These are phyloP conservation scores for Zalaria sp. DNA, from an alignment of 2,329 filamentous ascomycete genomes.

Conservation along the genomic window DNA sequence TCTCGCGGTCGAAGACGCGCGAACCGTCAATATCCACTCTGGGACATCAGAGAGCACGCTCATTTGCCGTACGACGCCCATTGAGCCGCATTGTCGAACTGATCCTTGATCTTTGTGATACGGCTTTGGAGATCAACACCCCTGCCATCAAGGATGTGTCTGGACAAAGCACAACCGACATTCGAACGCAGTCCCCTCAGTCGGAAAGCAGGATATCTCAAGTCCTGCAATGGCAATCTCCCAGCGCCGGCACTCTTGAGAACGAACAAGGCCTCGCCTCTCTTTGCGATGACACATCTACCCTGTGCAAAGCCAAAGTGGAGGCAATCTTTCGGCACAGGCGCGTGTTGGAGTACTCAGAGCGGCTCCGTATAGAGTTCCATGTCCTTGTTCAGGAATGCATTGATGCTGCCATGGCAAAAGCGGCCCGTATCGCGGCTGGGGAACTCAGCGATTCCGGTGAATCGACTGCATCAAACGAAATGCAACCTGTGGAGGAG, in stretches of 20 bases:
- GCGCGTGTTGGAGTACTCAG: constrained; percentile 86
- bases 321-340: constrained; percentile 87
- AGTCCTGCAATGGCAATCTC: constrained; percentile 92
- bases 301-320: constrained; percentile 72
- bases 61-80: constrained; percentile 81
- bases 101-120: constrained; percentile 88
- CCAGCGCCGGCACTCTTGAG: constrained; percentile 77
- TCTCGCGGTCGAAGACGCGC: constrained; percentile 50
- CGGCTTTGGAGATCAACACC: constrained; percentile 84
- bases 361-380: constrained; percentile 89
- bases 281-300: constrained; percentile 82
- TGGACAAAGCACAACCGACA: constrained; percentile 53
- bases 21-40: constrained; percentile 53
- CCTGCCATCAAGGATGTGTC: constrained; percentile 80
- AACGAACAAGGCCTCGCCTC: constrained; percentile 82
- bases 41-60: constrained; percentile 68
- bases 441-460: constrained; percentile 71
- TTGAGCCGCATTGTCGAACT: constrained; percentile 89
- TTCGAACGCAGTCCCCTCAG: constrained; percentile 87
- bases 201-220: constrained; percentile 92
- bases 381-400: constrained; percentile 88
- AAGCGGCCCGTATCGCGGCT: constrained; percentile 75
- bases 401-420: constrained; percentile 79
- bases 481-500: constrained; percentile 10
- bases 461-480: constrained; percentile 11